Percentiles rank a stretch among this genome's conserved stretches.
Conservation (phyloP, 106 monocot genomes). For the Alisma plantagoaquatica region DNA sequence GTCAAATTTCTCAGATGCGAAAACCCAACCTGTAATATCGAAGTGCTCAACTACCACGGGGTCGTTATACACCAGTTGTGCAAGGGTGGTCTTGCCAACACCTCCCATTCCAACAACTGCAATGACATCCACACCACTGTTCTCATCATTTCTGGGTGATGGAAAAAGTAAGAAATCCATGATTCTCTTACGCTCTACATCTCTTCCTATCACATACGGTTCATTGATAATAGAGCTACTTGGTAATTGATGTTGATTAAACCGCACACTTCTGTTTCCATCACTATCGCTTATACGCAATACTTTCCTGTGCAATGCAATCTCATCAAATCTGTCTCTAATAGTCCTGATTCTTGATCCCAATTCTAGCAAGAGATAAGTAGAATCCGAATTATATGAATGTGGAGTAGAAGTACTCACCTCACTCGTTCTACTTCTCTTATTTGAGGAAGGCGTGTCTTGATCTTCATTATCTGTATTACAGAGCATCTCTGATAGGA, state of each 20-base stretch:
- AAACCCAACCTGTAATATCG: conserved; percentile 12
- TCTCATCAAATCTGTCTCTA: conserved; percentile 11
- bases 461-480: too few species aligned
- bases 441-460: too few species aligned
- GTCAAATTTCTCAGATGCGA: conserved; percentile 18
- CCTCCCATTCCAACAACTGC: conserved; percentile 24
- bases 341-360: not conserved
- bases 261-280: too few species aligned
- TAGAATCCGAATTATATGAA: not conserved
- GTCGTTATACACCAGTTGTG: conserved; percentile 11
- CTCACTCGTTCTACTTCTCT: too few species aligned
- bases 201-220: not conserved
- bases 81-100: conserved; percentile 30
- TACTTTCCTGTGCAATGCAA: not conserved
- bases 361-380: not conserved
- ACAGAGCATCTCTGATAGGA: too few species aligned
- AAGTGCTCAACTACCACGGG: conserved; percentile 1
- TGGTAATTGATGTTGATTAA: too few species aligned
- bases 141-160: too few species aligned
- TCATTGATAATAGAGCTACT: not conserved
- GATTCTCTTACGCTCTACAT: not conserved
- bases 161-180: conserved; percentile 4
- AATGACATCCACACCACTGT: not conserved
- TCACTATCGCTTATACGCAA: too few species aligned
- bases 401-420: not conserved